These are phyloP conservation scores for Arthrobotrys pseudoclavata DNA, from an alignment of 2,329 filamentous ascomycete genomes.

Conservation along the genomic window DNA sequence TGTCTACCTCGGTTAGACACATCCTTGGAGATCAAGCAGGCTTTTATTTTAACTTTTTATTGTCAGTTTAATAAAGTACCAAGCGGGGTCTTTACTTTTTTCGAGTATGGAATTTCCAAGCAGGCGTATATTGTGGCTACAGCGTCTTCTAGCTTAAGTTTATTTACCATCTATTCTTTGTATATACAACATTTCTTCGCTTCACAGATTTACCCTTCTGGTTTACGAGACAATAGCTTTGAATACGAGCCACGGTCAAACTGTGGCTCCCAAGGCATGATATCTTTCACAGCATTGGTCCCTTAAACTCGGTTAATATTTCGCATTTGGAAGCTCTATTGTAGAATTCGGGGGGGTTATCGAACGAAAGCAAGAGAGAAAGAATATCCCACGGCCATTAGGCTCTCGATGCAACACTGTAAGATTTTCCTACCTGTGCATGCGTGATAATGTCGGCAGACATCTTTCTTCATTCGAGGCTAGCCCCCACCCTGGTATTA, in stretches of 20 bases:
- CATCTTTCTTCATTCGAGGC: constrained; percentile 54
- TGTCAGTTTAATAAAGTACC: constrained; percentile 12
- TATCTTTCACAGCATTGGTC: constrained; percentile 18
- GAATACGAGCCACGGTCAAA: not conserved
- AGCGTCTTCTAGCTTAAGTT: constrained; percentile 32
- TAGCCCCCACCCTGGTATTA: constrained; percentile 38
- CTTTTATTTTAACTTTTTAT: constrained; percentile 24
- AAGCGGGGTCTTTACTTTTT: constrained; percentile 26
- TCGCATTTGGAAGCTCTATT: constrained; percentile 12
- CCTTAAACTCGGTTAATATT: constrained; percentile 34
- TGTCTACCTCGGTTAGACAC: constrained; percentile 26
- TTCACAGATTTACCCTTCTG: constrained; percentile 35
- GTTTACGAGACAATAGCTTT: constrained; percentile 29
- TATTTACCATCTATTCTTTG: constrained; percentile 32
- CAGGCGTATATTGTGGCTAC: constrained; percentile 41
- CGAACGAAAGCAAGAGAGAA: not conserved
- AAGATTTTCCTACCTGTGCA: constrained; percentile 14
- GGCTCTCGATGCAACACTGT: constrained; percentile 24
- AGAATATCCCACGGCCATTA: not conserved
- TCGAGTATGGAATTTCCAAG: constrained; percentile 35
- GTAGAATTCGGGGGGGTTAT: constrained; percentile 8
- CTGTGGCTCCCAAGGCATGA: constrained; percentile 21
- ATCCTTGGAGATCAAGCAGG: constrained; percentile 20
- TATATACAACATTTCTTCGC: constrained; percentile 45
- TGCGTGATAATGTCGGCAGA: constrained; percentile 47